phyloP scores from a whole-genome alignment of 306 rosid genomes.

The Cotoneaster glaucophyllus region DNA sequence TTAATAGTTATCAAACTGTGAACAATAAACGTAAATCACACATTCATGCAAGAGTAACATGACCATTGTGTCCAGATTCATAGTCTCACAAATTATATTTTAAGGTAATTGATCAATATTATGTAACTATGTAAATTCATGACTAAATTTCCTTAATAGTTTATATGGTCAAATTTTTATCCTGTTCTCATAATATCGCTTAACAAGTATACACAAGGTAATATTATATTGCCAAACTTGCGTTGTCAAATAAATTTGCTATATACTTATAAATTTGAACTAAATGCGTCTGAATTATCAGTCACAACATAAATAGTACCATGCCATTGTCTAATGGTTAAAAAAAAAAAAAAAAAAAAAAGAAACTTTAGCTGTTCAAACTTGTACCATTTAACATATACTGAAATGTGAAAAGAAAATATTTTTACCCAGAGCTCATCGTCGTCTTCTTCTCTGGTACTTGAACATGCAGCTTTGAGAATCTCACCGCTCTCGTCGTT shows the following conservation, averaged over 20 bases:
- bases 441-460: conserved; percentile 54
- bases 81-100: not conserved
- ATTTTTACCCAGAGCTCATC: conserved; percentile 67
- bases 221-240: not conserved
- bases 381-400: not conserved
- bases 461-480: conserved; percentile 51
- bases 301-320: not conserved
- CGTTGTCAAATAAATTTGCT: not conserved
- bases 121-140: not conserved
- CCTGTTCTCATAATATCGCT: not conserved
- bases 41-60: not conserved
- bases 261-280: no score
- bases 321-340: not conserved
- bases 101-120: not conserved
- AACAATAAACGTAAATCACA: not conserved
- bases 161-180: no score
- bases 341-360: no score
- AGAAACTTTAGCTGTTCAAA: no score
- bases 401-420: not conserved
- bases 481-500: conserved; percentile 61
- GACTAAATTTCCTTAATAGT: no score
- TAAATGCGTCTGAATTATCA: no score
- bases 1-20: not conserved
- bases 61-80: not conserved
- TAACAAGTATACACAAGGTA: not conserved